Evolutionary conservation across 306 rosid genomes (phyloP).

Genomic region (Amphicarpaea edgeworthii): DNA sequence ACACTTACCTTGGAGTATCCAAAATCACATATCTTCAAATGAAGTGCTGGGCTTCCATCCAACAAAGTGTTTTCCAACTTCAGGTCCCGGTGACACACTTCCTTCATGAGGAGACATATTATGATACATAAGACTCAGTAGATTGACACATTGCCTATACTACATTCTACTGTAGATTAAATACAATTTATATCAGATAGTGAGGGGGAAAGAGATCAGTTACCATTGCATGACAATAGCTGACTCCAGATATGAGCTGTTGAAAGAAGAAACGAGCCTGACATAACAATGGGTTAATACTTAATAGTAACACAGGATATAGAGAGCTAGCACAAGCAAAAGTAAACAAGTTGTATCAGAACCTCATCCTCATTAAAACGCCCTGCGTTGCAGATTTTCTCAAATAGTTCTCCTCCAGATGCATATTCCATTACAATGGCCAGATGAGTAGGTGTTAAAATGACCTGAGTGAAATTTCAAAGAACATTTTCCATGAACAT

Average conservation of each 20-base stretch:
- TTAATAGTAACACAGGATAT: background rate
- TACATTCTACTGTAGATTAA: too few relatives aligned
- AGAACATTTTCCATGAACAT: background rate
- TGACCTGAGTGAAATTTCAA: constrained; percentile 55
- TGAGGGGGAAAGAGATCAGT: constrained; percentile 5
- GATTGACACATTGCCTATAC: too few relatives aligned
- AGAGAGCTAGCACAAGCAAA: background rate
- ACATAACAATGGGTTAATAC: constrained; percentile 13
- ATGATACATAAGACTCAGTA: background rate
- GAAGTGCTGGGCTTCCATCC: constrained; percentile 90
- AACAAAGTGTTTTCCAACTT: constrained; percentile 93
- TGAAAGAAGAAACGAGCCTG: constrained; percentile 99
- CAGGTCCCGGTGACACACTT: constrained; percentile 97
- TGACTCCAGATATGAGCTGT: constrained; percentile 97
- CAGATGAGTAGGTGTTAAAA: constrained; percentile 91
- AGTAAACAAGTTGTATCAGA: background rate
- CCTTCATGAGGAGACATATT: constrained; percentile 63
- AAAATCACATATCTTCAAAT: constrained; percentile 94
- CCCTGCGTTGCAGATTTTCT: constrained; percentile 74
- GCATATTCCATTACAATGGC: constrained; percentile 98
- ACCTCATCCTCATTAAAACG: constrained; percentile 96
- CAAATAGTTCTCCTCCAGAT: constrained; percentile 93
- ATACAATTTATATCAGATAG: too few relatives aligned
- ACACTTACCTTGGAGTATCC: constrained; percentile 87
- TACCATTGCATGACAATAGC: constrained; percentile 96